phyloP scores from a whole-genome alignment of 305 asterid genomes.

The Ruellia speciosa region DNA sequence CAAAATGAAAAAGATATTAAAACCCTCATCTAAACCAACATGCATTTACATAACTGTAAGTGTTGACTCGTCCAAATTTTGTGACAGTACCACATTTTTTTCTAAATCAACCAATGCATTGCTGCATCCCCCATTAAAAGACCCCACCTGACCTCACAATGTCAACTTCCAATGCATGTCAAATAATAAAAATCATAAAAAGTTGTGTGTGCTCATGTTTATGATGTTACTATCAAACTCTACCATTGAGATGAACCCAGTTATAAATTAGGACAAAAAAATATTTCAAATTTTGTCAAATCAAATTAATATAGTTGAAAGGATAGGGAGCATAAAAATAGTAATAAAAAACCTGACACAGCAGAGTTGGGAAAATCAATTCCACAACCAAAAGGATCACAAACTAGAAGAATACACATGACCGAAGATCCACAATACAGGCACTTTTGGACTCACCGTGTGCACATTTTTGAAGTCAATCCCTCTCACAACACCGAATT shows the following conservation, averaged over 20 bases:
- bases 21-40: not conserved
- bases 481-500: conserved; percentile 94
- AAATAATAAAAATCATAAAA: too few species aligned
- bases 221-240: not conserved
- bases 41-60: not conserved
- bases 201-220: too few species aligned
- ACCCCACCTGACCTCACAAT: not conserved
- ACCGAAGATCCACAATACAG: conserved; percentile 8
- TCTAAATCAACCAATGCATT: not conserved
- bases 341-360: not conserved
- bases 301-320: not conserved
- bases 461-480: conserved; percentile 87
- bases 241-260: not conserved
- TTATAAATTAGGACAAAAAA: not conserved
- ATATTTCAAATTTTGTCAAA: not conserved
- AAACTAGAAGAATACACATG: not conserved
- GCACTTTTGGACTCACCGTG: conserved; percentile 47
- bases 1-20: not conserved
- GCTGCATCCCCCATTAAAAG: not conserved
- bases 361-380: not conserved
- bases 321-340: not conserved
- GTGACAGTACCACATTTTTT: not conserved
- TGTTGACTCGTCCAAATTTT: not conserved
- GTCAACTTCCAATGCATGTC: not conserved
- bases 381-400: not conserved